Percentiles rank a stretch among this genome's conserved stretches.
These are phyloP conservation scores for Colletotrichum sp. DNA, from an alignment of 2,329 filamentous ascomycete species.

Conservation along the genomic window DNA sequence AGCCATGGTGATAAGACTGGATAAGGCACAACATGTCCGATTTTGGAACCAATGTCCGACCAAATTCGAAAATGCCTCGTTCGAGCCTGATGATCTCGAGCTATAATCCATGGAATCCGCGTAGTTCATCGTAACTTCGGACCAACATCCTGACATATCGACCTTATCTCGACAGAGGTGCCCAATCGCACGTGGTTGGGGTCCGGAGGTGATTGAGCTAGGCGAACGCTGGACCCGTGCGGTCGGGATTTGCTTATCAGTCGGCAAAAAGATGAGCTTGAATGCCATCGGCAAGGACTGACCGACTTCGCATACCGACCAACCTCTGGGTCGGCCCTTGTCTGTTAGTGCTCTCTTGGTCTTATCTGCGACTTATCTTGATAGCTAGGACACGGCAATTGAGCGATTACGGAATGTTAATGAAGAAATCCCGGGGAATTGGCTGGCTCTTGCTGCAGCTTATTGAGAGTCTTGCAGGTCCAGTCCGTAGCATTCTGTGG, in stretches of 20 bases:
- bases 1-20: background rate
- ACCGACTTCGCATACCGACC: background rate
- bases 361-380: constrained; percentile 8
- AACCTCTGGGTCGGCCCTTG: background rate
- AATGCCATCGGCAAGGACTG: background rate
- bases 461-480: background rate
- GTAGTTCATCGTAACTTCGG: background rate
- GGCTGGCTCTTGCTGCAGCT: background rate
- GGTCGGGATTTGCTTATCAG: constrained; percentile 10
- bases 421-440: background rate
- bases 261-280: background rate
- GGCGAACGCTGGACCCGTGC: background rate
- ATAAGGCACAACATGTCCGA: background rate
- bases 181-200: background rate
- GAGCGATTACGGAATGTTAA: background rate
- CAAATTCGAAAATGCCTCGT: background rate
- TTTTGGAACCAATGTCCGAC: background rate
- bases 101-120: background rate
- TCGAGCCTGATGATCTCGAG: background rate
- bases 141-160: background rate
- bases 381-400: background rate
- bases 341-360: background rate
- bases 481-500: background rate
- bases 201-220: background rate
- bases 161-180: background rate